Evolutionary conservation across 768 basidiomycete genomes (phyloP).

Genomic region (Suillus ampliporus): DNA sequence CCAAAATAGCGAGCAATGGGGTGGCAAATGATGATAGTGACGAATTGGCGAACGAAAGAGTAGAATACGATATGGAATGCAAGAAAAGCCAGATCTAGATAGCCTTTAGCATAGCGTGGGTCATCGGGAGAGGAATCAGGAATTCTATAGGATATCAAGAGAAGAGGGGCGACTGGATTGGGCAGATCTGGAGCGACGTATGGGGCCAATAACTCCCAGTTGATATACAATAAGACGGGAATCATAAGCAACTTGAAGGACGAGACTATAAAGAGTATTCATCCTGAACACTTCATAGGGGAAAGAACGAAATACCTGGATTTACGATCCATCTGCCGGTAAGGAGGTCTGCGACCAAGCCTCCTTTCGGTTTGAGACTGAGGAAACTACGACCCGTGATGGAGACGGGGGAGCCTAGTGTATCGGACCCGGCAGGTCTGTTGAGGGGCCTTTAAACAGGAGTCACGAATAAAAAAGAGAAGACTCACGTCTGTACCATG

Average conservation of each 20-base stretch:
- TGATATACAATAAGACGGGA: constrained; percentile 63
- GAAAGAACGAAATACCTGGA: constrained; percentile 55
- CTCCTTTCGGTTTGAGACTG: constrained; percentile 23
- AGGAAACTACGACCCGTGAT: constrained; percentile 21
- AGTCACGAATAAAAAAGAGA: constrained; percentile 8
- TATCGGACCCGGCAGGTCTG: constrained; percentile 47
- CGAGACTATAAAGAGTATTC: constrained; percentile 47
- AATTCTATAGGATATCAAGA: constrained; percentile 74
- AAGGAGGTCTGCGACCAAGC: constrained; percentile 57
- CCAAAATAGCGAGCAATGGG: constrained; percentile 77
- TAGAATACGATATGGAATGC: constrained; percentile 86
- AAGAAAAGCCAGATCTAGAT: constrained; percentile 78
- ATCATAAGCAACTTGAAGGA: constrained; percentile 71
- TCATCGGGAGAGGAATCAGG: constrained; percentile 56
- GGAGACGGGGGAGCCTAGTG: constrained; percentile 42
- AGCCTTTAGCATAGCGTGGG: constrained; percentile 73
- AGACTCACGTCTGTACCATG: constrained; percentile 63
- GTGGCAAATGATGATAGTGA: constrained; percentile 66
- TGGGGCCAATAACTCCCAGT: constrained; percentile 63
- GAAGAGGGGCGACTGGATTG: constrained; percentile 77
- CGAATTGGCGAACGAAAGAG: constrained; percentile 82
- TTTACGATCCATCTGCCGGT: constrained; percentile 74
- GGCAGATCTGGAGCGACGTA: constrained; percentile 50
- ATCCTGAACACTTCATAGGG: not conserved
- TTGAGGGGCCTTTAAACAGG: not conserved